Evolutionary conservation across 495 filamentous ascomycete species (phyloP), one percentile per base, ranked within the genome.

Genomic region (Rostrohypoxylon terebratum): DNA sequence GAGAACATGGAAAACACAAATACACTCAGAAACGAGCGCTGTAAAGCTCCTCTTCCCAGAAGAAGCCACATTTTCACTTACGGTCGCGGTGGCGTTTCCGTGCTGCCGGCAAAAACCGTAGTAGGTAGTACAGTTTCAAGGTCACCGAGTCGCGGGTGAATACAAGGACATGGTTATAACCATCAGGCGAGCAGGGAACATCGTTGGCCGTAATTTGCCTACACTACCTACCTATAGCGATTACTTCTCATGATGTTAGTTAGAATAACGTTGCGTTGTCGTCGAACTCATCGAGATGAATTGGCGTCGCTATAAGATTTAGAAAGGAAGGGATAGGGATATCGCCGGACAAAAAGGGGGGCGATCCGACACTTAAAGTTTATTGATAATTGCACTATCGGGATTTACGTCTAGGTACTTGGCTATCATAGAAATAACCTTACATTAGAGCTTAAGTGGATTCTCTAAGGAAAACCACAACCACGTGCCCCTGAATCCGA

Each of bases 51-150:
- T 69, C 20, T 23, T 38, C 51, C 18, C 9, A 36, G 48, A 69
- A 74, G 51, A 66, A 55, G 57, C 66, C 62, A 74, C 66, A 69
- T 69, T 63, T 34, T 67, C 20, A 33, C 42, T 63, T 6, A 48
- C 25, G 23, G 13, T 16, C 34, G 23, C 60, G 4, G 31, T 69
- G 55, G 16, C 25, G 23, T 14, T 73, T 59, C 42, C 61, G 50
- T 65, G 61, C 8, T 63, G 50, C 71, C 61, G 66, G 71, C 71
- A 74, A 74, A 74, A 69, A 67, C 65, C 64, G 59, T 57, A 21
- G n/a, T 54, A 28, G 42, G n/a, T 54, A 28, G 42, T 63, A 50
- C 14, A 58, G 40, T 47, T 48, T 28, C 28, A 28, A 28, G 28
- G 28, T 28, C 28, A 58, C 63, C 23, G 45, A 69, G 66, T 63